These are phyloP conservation scores for Fibroporia radiculosa DNA, from an alignment of 768 basidiomycete species.

Conservation along the genomic window DNA sequence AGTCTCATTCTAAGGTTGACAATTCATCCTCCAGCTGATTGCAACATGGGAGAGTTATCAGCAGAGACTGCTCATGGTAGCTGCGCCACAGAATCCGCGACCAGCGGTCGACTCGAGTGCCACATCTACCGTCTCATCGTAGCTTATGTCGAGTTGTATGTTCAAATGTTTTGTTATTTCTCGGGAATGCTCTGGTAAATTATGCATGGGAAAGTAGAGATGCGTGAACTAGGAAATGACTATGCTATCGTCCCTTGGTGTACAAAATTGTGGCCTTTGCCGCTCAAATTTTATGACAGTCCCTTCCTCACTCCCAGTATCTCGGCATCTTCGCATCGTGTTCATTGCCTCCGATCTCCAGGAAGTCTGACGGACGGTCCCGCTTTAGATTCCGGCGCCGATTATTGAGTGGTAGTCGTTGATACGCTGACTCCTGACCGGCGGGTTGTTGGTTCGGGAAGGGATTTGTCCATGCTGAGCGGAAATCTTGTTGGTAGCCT, in stretches of 20 bases:
- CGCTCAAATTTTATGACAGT: too few relatives aligned
- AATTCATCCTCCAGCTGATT: slow-evolving; percentile 46
- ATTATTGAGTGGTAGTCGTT: slow-evolving; percentile 76
- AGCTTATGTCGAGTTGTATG: background rate
- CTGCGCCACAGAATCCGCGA: slow-evolving; percentile 13
- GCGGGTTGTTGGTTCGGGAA: slow-evolving; percentile 59
- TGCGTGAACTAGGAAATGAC: slow-evolving; percentile 3
- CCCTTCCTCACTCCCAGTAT: slow-evolving; percentile 60
- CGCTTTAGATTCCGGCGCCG: slow-evolving; percentile 64
- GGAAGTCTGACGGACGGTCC: slow-evolving; percentile 77
- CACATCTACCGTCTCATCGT: slow-evolving; percentile 5
- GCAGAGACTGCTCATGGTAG: slow-evolving; percentile 52
- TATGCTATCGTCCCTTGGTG: background rate
- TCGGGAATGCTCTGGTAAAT: slow-evolving; percentile 1
- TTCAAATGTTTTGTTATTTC: slow-evolving; percentile 3
- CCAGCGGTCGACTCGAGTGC: slow-evolving; percentile 7
- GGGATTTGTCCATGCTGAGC: slow-evolving; percentile 40
- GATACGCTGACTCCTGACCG: slow-evolving; percentile 79
- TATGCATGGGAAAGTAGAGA: slow-evolving; percentile 4
- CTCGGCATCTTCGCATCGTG: slow-evolving; percentile 57
- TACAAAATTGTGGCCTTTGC: too few relatives aligned
- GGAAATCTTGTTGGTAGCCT: slow-evolving; percentile 28
- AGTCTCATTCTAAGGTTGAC: background rate
- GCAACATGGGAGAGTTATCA: slow-evolving; percentile 78
- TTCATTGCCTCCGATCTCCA: slow-evolving; percentile 58